Base-by-base conservation (phyloP, 2,329 filamentous ascomycete genomes). In the Didymella sp. region DNA sequence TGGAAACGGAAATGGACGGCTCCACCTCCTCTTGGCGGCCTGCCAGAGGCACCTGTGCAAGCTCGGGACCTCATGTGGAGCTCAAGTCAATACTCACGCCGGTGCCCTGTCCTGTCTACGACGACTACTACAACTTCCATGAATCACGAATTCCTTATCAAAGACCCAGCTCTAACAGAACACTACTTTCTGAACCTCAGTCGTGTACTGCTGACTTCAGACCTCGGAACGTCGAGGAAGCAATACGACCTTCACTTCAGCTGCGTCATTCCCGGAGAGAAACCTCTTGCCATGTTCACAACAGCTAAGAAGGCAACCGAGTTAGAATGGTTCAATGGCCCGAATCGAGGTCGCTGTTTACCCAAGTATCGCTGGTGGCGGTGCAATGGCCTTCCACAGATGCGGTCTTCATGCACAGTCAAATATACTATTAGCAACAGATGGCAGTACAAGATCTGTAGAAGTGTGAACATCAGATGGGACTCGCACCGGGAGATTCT, bases 381-480 rank as follows among this genome's bases (percentile, higher is more conserved):
- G 41, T 44, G 54, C 17, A 54, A 45, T 6, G 30, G 50, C 15
- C 42, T 58, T 11, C n/a, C 30, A 9, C 33, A 15, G 2, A 21
- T 37, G 9, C 38, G 35, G 15, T 41, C 47, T 25, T 37, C 37
- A 12, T 60, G 54, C 22, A 51, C 40, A 9, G 42, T 46, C 7
- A 54, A 45, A 11, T 48, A 44, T 38, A 61, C 41, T 24, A 54
- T 61, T 30, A 51, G 50, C 11, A 43, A 37, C 3, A 45, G 40
- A 7, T 56, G 56, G 56, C 56, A 60, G n/a, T 57, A 59, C 28
- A 45, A 42, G 17, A 31, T 61, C 7, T 47, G 56, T 12, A 35
- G 35, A 9, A 22, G 35, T 11, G 46, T 50, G 1, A 52, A 61
- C 11, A 37, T 48, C 6, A 49, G 57, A 31, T 61, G 61, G 59